Conservation (phyloP, 2,329 filamentous ascomycete genomes). For the Cercospora zeina region DNA sequence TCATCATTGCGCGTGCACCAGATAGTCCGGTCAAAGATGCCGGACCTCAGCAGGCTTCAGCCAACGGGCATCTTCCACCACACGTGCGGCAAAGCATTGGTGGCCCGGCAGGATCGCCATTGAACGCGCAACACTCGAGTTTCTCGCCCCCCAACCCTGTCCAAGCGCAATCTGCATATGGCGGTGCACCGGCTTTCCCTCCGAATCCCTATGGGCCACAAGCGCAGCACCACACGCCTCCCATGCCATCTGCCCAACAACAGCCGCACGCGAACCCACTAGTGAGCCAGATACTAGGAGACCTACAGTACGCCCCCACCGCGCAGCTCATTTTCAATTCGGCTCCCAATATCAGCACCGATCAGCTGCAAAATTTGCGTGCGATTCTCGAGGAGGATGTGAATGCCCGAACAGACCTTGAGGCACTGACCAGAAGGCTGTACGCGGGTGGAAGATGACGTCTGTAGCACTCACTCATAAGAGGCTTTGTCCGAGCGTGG, state of each 20-base stretch:
- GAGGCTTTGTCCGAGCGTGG: neutral
- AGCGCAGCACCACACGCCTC: constrained; percentile 39
- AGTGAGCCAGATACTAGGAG: constrained; percentile 47
- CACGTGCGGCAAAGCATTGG: constrained; percentile 31
- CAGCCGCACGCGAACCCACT: constrained; percentile 40
- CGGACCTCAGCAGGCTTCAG: constrained; percentile 38
- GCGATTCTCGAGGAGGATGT: constrained; percentile 67
- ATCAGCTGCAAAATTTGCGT: constrained; percentile 72
- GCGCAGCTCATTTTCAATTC: constrained; percentile 43
- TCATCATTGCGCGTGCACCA: constrained; percentile 72
- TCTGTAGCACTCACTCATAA: neutral
- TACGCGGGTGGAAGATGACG: constrained; percentile 8
- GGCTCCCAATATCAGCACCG: constrained; percentile 38
- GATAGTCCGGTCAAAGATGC: constrained; percentile 30
- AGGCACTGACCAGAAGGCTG: constrained; percentile 35
- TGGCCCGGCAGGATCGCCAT: constrained; percentile 39
- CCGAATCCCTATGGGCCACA: constrained; percentile 44
- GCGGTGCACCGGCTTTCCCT: constrained; percentile 36
- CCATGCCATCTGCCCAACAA: constrained; percentile 25
- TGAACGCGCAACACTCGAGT: constrained; percentile 43
- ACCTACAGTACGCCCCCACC: constrained; percentile 46
- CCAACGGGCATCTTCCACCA: constrained; percentile 29
- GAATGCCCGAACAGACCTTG: constrained; percentile 61
- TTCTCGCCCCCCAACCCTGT: constrained; percentile 44
- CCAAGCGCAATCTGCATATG: constrained; percentile 28